Conservation (phyloP, 2,329 filamentous ascomycete genomes). For the Botrytis fabae region DNA sequence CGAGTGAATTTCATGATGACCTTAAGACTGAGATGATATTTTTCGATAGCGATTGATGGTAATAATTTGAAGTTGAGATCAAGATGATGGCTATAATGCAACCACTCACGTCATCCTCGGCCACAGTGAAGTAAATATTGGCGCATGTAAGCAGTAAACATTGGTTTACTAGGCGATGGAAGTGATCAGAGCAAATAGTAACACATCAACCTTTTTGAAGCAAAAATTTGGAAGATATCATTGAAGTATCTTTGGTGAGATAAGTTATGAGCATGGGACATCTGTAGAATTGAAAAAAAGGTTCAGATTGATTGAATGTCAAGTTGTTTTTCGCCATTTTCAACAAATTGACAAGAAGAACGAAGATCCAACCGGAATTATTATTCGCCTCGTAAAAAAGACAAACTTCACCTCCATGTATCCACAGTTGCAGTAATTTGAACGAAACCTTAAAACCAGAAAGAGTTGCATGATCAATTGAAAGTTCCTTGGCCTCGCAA, state of each 20-base stretch:
- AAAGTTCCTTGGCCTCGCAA: not conserved
- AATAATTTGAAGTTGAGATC: not conserved
- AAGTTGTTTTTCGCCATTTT: not conserved
- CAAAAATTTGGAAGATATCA: not conserved
- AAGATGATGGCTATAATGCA: not conserved
- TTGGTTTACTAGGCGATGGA: not conserved
- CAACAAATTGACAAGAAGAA: not conserved
- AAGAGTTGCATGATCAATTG: not conserved
- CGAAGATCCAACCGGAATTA: not conserved
- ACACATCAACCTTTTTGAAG: not conserved
- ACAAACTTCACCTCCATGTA: not conserved
- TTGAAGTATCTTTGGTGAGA: not conserved
- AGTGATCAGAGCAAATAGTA: not conserved
- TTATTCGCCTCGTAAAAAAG: not conserved
- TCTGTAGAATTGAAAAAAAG: not conserved
- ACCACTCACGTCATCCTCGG: not conserved
- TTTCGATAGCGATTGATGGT: not conserved
- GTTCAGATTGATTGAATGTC: not conserved
- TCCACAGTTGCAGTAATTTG: not conserved
- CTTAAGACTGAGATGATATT: not conserved
- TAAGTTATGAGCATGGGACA: not conserved
- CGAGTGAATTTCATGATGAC: not conserved
- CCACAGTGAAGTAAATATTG: not conserved
- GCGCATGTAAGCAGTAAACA: not conserved
- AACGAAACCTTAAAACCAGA: fast-evolving